Evolutionary conservation across 2,329 filamentous ascomycete species (phyloP).

Genomic region (Aschersonia sp.): DNA sequence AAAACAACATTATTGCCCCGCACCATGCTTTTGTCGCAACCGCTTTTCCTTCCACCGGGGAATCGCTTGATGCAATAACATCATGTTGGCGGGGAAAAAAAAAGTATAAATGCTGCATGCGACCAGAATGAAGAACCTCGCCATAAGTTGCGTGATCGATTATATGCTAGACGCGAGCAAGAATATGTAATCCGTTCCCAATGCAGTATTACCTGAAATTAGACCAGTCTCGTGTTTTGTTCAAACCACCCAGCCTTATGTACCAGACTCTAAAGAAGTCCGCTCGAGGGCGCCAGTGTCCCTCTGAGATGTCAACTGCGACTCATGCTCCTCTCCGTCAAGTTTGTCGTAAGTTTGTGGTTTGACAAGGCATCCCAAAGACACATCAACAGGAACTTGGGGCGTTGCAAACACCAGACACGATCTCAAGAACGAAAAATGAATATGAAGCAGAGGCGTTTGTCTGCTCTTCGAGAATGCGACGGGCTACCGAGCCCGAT

Average conservation of each 20-base stretch:
- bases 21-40: not conserved
- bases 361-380: no score
- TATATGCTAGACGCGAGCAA: conserved; percentile 16
- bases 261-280: conserved; percentile 16
- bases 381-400: no score
- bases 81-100: not conserved
- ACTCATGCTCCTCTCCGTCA: no score
- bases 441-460: no score
- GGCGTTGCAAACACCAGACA: no score
- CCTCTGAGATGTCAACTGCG: no score
- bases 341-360: no score
- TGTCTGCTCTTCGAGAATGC: not conserved
- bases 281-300: not conserved
- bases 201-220: conserved; percentile 35
- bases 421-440: no score
- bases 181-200: conserved; percentile 18
- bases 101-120: not conserved
- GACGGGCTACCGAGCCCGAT: not conserved
- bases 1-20: not conserved
- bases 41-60: not conserved
- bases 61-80: not conserved
- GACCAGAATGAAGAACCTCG: not conserved
- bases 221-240: conserved; percentile 11
- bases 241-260: conserved; percentile 17
- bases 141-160: conserved; percentile 9